Evolutionary conservation across 73 alveolate species (phyloP), one percentile per base, ranked within the genome.

Genomic region (Tetrahymena thermophila): DNA sequence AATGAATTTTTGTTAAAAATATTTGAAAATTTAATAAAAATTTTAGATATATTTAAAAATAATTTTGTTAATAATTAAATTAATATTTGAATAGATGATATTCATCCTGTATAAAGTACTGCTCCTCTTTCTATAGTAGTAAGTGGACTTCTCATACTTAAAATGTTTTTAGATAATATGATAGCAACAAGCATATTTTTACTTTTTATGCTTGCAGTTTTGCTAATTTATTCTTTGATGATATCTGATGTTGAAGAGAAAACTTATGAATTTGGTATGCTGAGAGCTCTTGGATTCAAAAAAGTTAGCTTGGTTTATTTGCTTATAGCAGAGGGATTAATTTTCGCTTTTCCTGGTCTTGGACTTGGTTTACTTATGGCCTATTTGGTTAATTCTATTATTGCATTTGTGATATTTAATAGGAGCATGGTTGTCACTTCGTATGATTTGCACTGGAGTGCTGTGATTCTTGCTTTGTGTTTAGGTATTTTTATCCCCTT

Each of bases 211-310:
- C 96, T 98, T 94, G 95, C 98, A 31, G 97, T 98, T 37, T 94
- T 98, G 95, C 98, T 98, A 43, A 98, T 98, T 25, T 98, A 98
- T 96, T 96, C 99, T 28, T 97, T 98, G 34, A 98, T 98, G 99
- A 93, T 98, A 19, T 97, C 99, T 35, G 99, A 98, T 97, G 99
- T 98, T 0, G 99, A 98, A 58, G 99, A 98, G 96, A 98, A 98
- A 96, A 98, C 99, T 35, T 98, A 98, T 96, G 99, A 98, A 94
- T 97, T 96, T 95, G 99, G 99, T 11, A 98, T 98, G 99, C 96
- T 98, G 31, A 97, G 99, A 95, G 98, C 99, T 11, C 98, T 98
- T 85, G 99, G 99, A 37, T 96, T 98, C 37, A 96, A 94, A 93
- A 96, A 97, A 94, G 94, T 94, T 55, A 96, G 97, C 85, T 85